Evolutionary conservation across 2,329 filamentous ascomycete species (phyloP).

Genomic region (Fusarium zealandicum): DNA sequence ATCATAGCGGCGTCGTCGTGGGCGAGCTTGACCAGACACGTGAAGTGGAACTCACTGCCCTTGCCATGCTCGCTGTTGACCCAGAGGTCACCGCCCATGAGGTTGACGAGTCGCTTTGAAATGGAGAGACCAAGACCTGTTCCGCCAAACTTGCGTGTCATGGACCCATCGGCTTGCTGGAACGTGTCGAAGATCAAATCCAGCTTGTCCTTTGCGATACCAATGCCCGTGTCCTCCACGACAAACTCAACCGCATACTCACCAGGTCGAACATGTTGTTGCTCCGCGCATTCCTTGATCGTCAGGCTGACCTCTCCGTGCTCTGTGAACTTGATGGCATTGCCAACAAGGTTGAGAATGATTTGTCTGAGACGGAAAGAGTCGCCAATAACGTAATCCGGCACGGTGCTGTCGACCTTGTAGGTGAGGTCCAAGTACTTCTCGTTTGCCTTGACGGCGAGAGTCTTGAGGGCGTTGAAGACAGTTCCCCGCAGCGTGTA

Average conservation of each 20-base stretch:
- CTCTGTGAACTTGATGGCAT: conserved; percentile 99
- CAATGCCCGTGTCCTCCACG: conserved; percentile 95
- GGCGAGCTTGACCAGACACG: conserved; percentile 86
- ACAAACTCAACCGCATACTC: conserved; percentile 96
- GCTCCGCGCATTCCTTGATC: conserved; percentile 74
- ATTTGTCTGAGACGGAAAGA: conserved; percentile 96
- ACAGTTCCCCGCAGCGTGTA: conserved; percentile 94
- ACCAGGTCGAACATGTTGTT: conserved; percentile 68
- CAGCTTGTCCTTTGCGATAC: conserved; percentile 93
- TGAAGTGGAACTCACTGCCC: conserved; percentile 96
- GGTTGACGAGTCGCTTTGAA: conserved; percentile 90
- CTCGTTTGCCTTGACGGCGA: conserved; percentile 97
- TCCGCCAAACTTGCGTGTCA: conserved; percentile 93
- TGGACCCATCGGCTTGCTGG: conserved; percentile 97
- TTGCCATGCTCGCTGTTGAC: conserved; percentile 91
- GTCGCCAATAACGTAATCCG: conserved; percentile 94
- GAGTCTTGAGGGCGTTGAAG: conserved; percentile 94
- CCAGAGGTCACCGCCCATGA: conserved; percentile 97
- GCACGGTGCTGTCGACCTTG: conserved; percentile 90
- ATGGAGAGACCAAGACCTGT: conserved; percentile 94
- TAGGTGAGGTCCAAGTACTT: conserved; percentile 93
- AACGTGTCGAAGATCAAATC: conserved; percentile 99
- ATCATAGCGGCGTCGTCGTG: conserved; percentile 80
- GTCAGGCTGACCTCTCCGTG: conserved; percentile 94
- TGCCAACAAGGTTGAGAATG: conserved; percentile 95